These are phyloP conservation scores for Pseudozyma sp. DNA, from an alignment of 1,284 basidiomycete species.

Conservation along the genomic window DNA sequence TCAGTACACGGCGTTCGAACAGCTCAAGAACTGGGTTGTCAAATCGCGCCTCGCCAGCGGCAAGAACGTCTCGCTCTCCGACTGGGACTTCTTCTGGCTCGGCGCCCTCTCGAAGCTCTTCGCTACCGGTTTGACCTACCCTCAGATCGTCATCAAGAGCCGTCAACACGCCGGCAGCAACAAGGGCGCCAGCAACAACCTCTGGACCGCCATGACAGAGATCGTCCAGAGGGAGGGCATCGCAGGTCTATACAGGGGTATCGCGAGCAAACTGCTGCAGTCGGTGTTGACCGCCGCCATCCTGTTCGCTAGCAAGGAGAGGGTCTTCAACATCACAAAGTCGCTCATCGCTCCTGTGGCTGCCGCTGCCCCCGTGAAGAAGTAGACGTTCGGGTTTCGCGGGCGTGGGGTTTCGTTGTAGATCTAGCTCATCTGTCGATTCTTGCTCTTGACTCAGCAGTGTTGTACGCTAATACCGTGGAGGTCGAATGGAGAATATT, in stretches of 20 bases:
- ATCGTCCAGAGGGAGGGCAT: constrained; percentile 64
- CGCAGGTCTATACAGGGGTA: constrained; percentile 66
- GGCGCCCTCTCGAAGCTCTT: constrained; percentile 66
- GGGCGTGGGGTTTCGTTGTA: too few species aligned
- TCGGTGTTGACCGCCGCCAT: constrained; percentile 66
- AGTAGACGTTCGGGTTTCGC: constrained; percentile 7
- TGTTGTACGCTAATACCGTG: constrained; percentile 1
- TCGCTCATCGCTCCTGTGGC: constrained; percentile 39
- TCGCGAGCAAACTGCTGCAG: constrained; percentile 66
- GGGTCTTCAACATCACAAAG: constrained; percentile 62
- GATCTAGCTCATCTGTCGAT: too few species aligned
- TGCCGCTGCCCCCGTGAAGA: constrained; percentile 33
- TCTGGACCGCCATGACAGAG: constrained; percentile 67
- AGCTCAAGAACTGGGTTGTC: constrained; percentile 66
- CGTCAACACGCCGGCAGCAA: constrained; percentile 63
- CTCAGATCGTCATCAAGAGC: constrained; percentile 68
- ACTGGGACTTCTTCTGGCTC: constrained; percentile 68
- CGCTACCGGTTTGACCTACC: constrained; percentile 67
- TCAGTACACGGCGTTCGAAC: constrained; percentile 69
- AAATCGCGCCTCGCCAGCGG: constrained; percentile 51
- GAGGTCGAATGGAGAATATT: too few species aligned
- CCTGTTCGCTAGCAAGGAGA: constrained; percentile 67
- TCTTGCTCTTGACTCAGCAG: not conserved
- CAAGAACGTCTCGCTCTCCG: constrained; percentile 49
- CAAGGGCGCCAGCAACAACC: constrained; percentile 58